phyloP scores from a whole-genome alignment of 2,329 filamentous ascomycete genomes.

The Aspergillus fischeri region DNA sequence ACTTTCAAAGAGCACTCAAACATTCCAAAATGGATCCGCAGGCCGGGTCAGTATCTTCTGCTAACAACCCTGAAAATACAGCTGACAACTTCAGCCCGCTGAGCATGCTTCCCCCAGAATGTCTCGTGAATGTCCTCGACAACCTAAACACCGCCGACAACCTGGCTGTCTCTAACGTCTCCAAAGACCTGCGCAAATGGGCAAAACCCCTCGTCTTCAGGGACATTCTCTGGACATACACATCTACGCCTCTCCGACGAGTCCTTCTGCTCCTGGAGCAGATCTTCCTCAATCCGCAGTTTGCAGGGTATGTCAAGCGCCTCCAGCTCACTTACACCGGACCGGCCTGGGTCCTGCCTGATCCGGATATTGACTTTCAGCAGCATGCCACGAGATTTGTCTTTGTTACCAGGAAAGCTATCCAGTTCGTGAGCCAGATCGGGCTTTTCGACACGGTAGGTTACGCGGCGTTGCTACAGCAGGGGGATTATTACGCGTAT shows the following conservation, averaged over 20 bases:
- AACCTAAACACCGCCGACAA: background rate
- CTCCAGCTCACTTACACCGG: background rate
- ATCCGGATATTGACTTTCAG: background rate
- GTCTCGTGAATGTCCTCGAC: background rate
- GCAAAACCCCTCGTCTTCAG: background rate
- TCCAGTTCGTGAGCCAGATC: background rate
- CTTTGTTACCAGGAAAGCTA: background rate
- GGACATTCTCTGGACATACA: background rate
- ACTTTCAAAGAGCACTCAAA: no score
- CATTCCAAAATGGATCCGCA: background rate
- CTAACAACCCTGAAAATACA: background rate
- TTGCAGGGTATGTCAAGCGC: background rate
- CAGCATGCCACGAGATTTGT: background rate
- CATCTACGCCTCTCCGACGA: background rate
- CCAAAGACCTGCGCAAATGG: background rate
- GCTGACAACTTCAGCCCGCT: background rate
- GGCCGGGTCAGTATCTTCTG: background rate
- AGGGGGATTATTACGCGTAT: background rate
- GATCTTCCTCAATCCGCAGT: background rate
- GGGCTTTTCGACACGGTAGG: background rate
- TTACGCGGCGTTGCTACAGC: background rate
- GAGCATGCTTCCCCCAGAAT: background rate
- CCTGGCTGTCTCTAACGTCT: background rate
- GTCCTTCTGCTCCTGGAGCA: background rate
- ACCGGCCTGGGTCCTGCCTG: background rate